A percentile compares a stretch with the other conserved stretches of the same genome.
These are phyloP conservation scores for Aureobasidium namibiae DNA, from an alignment of 2,329 filamentous ascomycete species.

Conservation along the genomic window DNA sequence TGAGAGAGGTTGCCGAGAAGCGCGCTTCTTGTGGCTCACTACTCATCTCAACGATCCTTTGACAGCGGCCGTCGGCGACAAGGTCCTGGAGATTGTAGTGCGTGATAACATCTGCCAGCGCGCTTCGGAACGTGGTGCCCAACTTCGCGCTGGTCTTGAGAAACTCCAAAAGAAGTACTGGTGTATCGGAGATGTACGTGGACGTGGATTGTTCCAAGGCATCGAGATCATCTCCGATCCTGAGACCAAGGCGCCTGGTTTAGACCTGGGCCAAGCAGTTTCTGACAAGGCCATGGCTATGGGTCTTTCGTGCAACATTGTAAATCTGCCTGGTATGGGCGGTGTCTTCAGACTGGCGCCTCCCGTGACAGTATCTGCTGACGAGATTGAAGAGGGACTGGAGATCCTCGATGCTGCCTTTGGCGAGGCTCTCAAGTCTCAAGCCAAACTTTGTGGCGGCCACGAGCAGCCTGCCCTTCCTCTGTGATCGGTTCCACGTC, in stretches of 20 bases:
- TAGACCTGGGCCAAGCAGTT: constrained; percentile 21
- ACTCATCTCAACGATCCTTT: constrained; percentile 27
- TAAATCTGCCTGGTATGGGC: constrained; percentile 23
- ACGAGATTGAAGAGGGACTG: constrained; percentile 39
- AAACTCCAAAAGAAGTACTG: constrained; percentile 20
- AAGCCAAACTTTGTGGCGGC: background rate
- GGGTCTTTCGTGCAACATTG: constrained; percentile 23
- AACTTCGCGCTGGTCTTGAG: constrained; percentile 19
- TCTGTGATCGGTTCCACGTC: background rate
- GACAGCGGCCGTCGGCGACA: constrained; percentile 23
- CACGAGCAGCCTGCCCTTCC: background rate
- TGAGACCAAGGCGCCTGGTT: constrained; percentile 19
- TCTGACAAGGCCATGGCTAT: constrained; percentile 19
- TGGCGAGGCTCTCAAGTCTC: background rate
- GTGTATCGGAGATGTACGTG: constrained; percentile 26
- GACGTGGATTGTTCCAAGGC: constrained; percentile 24
- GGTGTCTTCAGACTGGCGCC: constrained; percentile 26
- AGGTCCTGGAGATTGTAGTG: constrained; percentile 25
- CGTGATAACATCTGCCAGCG: constrained; percentile 20
- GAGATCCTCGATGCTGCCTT: constrained; percentile 41
- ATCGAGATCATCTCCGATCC: constrained; percentile 24
- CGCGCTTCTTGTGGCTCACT: constrained; percentile 23
- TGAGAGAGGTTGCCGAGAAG: constrained; percentile 17
- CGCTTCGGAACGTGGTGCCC: constrained; percentile 17
- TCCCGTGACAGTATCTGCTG: constrained; percentile 23